Evolutionary conservation across 2,329 filamentous ascomycete species (phyloP).

Genomic region (Fusarium tupiense): DNA sequence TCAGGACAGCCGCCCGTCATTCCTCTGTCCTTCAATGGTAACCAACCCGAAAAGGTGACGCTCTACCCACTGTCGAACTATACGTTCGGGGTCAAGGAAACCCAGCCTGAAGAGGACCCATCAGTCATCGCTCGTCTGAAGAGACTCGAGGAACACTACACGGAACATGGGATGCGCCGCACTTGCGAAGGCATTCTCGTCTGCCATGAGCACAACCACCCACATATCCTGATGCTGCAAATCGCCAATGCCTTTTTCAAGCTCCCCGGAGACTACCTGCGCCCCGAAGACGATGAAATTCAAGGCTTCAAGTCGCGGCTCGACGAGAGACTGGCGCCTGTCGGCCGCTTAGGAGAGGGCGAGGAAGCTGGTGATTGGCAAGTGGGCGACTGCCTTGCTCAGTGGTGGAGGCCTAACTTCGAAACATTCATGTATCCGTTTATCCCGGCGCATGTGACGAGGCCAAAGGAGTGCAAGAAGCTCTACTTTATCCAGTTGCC

Average conservation of each 20-base stretch:
- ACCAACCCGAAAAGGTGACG: constrained; percentile 89
- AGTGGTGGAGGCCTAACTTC: constrained; percentile 99
- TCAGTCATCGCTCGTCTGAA: constrained; percentile 92
- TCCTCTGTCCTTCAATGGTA: constrained; percentile 85
- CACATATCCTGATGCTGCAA: constrained; percentile 98
- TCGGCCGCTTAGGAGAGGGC: constrained; percentile 85
- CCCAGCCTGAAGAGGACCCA: constrained; percentile 96
- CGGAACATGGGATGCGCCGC: constrained; percentile 91
- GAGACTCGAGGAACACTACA: constrained; percentile 95
- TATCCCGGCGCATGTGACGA: constrained; percentile 92
- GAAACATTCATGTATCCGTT: constrained; percentile 99
- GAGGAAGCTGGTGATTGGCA: constrained; percentile 90
- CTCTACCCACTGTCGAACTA: constrained; percentile 98
- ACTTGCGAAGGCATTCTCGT: constrained; percentile 97
- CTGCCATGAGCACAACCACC: constrained; percentile 99
- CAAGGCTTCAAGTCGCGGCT: constrained; percentile 93
- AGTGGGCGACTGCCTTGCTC: constrained; percentile 91
- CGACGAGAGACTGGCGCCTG: constrained; percentile 92
- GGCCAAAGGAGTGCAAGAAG: constrained; percentile 99
- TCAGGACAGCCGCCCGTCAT: constrained; percentile 81
- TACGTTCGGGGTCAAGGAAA: constrained; percentile 98
- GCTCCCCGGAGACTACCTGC: constrained; percentile 93
- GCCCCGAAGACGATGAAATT: constrained; percentile 88
- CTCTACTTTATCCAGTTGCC: constrained; percentile 96
- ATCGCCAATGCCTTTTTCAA: constrained; percentile 99